phyloP scores from a whole-genome alignment of 2,329 filamentous ascomycete species.

The Lojkania enalia region DNA sequence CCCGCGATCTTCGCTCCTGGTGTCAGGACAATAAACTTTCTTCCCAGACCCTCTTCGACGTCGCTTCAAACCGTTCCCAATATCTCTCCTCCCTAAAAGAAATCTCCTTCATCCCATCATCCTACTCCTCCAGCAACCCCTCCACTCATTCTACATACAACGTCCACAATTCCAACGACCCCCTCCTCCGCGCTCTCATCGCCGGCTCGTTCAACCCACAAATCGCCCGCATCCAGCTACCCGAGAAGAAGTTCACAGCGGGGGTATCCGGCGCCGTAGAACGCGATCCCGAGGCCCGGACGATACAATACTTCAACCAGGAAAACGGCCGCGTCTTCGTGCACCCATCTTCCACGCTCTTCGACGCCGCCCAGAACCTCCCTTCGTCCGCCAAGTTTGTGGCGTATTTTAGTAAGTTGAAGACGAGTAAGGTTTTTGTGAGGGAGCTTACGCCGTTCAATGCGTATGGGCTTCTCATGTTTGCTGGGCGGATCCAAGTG shows the following conservation, averaged over 20 bases:
- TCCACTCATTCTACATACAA: slow-evolving; percentile 45
- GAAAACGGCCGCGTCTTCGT: slow-evolving; percentile 74
- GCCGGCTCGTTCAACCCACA: slow-evolving; percentile 68
- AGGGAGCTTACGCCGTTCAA: slow-evolving; percentile 93
- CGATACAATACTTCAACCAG: slow-evolving; percentile 83
- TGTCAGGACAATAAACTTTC: slow-evolving; percentile 87
- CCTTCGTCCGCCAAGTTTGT: slow-evolving; percentile 75
- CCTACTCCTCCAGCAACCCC: slow-evolving; percentile 36
- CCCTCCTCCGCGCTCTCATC: slow-evolving; percentile 53
- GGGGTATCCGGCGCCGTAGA: slow-evolving; percentile 88
- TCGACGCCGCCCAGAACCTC: slow-evolving; percentile 78
- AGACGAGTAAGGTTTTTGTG: slow-evolving; percentile 89
- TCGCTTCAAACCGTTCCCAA: slow-evolving; percentile 81
- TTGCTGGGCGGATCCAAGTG: slow-evolving; percentile 80
- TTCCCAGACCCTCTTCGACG: slow-evolving; percentile 81
- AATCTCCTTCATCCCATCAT: slow-evolving; percentile 70
- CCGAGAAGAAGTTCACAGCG: slow-evolving; percentile 91
- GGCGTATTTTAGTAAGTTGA: slow-evolving; percentile 89
- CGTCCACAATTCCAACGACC: slow-evolving; percentile 52
- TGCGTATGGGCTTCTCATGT: slow-evolving; percentile 83
- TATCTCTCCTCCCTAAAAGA: slow-evolving; percentile 85
- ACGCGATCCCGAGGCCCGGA: slow-evolving; percentile 86
- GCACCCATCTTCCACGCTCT: slow-evolving; percentile 85
- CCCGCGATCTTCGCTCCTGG: slow-evolving; percentile 70
- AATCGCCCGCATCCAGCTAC: slow-evolving; percentile 87